phyloP scores from a whole-genome alignment of 306 rosid species.

The Sesbania bispinosa region DNA sequence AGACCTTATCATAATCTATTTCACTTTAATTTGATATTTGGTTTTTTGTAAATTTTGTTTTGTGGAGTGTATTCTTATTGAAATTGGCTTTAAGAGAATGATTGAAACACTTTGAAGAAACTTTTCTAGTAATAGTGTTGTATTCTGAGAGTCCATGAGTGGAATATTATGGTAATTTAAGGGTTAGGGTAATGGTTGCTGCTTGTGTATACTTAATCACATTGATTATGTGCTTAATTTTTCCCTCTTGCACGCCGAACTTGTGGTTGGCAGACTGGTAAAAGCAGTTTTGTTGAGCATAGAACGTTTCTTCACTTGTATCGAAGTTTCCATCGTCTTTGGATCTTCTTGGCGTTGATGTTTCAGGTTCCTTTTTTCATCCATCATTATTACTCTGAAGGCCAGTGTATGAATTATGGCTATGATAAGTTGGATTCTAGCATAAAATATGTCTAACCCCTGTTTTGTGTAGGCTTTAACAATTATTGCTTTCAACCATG shows the following conservation, averaged over 20 bases:
- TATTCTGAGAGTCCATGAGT: neutral
- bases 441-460: slow-evolving; percentile 20
- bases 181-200: neutral
- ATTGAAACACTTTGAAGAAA: neutral
- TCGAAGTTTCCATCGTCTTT: slow-evolving; percentile 95
- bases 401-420: slow-evolving; percentile 23
- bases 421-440: slow-evolving; percentile 5
- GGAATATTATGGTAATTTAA: neutral
- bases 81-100: neutral
- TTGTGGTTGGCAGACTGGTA: slow-evolving; percentile 72
- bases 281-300: slow-evolving; percentile 95
- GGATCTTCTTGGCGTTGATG: slow-evolving; percentile 93
- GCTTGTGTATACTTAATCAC: neutral
- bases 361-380: slow-evolving; percentile 65
- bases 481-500: slow-evolving; percentile 73
- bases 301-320: slow-evolving; percentile 86
- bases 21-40: neutral
- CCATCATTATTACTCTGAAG: slow-evolving; percentile 18
- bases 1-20: neutral
- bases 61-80: neutral
- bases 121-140: neutral
- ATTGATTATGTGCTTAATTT: neutral
- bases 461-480: slow-evolving; percentile 63
- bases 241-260: neutral
- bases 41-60: neutral